Conservation (phyloP, 2,329 filamentous ascomycete species). For the Talaromyces verruculosus region DNA sequence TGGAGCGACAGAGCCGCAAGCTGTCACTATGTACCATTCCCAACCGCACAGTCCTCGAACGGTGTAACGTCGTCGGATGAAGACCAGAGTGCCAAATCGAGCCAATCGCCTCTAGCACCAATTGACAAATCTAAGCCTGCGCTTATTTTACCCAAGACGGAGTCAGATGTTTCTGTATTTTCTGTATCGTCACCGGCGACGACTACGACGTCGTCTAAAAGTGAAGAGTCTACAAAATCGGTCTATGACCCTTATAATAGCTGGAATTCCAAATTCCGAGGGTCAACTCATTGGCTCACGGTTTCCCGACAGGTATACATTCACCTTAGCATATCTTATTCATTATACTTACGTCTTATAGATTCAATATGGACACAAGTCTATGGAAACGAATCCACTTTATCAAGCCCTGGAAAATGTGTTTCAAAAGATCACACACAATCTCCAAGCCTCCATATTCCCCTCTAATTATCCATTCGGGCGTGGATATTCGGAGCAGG, state of each 20-base stretch:
- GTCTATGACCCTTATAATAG: constrained; percentile 1
- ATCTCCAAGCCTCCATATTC: constrained; percentile 14
- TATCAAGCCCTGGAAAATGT: constrained; percentile 1
- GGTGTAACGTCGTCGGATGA: constrained; percentile 13
- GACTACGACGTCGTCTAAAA: constrained; percentile 4
- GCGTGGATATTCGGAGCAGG: constrained; percentile 14
- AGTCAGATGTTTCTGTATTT: neutral
- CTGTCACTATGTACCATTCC: constrained; percentile 19
- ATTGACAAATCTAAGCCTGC: neutral
- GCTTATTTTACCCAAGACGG: constrained; percentile 14
- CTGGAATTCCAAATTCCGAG: constrained; percentile 20
- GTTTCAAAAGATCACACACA: constrained; percentile 12
- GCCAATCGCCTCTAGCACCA: neutral
- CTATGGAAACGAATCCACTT: neutral
- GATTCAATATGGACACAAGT: constrained; percentile 12
- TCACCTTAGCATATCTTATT: neutral
- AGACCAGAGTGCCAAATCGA: constrained; percentile 12
- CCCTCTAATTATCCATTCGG: constrained; percentile 22
- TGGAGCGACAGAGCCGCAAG: constrained; percentile 22
- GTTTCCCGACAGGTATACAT: constrained; percentile 13
- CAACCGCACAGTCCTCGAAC: constrained; percentile 2
- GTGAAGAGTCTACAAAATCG: neutral
- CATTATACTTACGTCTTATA: neutral
- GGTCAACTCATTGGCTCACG: constrained; percentile 21
- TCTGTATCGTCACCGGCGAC: constrained; percentile 7